These are phyloP conservation scores for Neopestalotiopsis rosae DNA, from an alignment of 2,329 filamentous ascomycete genomes.

Conservation along the genomic window DNA sequence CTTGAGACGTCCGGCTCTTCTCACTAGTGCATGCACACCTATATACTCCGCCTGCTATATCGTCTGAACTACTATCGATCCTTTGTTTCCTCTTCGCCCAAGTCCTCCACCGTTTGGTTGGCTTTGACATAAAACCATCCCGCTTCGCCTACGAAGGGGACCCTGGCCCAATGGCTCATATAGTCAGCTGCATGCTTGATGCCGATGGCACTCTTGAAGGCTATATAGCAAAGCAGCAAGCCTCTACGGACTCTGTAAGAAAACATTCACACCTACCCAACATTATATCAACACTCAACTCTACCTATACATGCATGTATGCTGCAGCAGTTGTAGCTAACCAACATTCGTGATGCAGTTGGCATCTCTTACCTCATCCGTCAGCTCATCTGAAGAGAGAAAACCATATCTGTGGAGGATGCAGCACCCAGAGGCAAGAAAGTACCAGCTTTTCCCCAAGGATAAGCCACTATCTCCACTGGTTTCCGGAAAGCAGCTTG, in stretches of 20 bases:
- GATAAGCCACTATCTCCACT: constrained; percentile 51
- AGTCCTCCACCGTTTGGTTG: constrained; percentile 35
- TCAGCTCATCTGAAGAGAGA: constrained; percentile 49
- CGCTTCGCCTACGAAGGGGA: constrained; percentile 24
- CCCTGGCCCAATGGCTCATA: constrained; percentile 59
- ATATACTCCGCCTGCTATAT: constrained; percentile 36
- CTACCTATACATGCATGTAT: constrained; percentile 20
- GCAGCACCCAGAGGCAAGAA: constrained; percentile 59
- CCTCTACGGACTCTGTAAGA: constrained; percentile 52
- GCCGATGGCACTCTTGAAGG: constrained; percentile 49
- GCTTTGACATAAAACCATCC: constrained; percentile 11
- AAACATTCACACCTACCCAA: constrained; percentile 20
- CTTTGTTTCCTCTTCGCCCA: constrained; percentile 30
- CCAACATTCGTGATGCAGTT: constrained; percentile 30
- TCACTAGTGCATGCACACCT: constrained; percentile 33
- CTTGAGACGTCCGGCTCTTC: constrained; percentile 26
- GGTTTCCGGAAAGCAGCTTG: constrained; percentile 49
- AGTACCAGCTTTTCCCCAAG: constrained; percentile 67
- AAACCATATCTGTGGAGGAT: constrained; percentile 61
- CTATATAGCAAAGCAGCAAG: constrained; percentile 57
- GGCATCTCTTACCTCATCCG: constrained; percentile 33
- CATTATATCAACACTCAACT: constrained; percentile 28
- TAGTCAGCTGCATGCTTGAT: constrained; percentile 63
- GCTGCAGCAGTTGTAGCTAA: constrained; percentile 24
- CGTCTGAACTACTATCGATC: constrained; percentile 33